Base-by-base conservation (phyloP, 2,329 filamentous ascomycete genomes). In the Diplodia intermedia region DNA sequence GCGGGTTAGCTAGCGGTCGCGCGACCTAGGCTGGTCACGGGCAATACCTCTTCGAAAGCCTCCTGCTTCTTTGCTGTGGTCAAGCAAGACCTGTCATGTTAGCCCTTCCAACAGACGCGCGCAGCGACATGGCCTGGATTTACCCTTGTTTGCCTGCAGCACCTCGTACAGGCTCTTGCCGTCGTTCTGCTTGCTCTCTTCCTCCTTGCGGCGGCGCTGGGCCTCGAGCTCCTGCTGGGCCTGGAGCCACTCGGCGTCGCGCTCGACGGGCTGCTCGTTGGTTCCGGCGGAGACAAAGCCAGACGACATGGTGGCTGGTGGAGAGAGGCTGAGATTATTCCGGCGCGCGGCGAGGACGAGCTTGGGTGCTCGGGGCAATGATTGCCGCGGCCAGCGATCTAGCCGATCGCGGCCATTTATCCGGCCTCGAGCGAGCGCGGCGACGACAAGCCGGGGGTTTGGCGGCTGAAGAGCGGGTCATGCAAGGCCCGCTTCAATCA, bases 111-210 rank as follows among this genome's bases (percentile, higher is more conserved):
- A 26, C 31, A 47, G 26, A 56, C 49, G 23, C 8, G 50, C n/a
- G 18, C 11, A 36, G 31, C 29, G 36, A 40, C 38, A 14, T 20
- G 29, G 60, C 12, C 23, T 23, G 23, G 43, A 70, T 69, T 71
- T 73, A 90, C 89, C 90, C 87, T 94, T 94, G 79, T 95, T 95
- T 53, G 90, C 91, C 79, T 94, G 90, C 63, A 95, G 79, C 2
- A 91, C 85, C 53, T 94, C 92, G 76, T 86, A 95, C 33, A 95
- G 82, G 63, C 85, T 89, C 79, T 86, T 89, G 72, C 90, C 86
- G 40, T 81, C 82, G 20, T 82, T 79, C 66, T 81, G 76, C 67
- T 81, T 78, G 68, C 83, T 81, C 69, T 84, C 79, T 67, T 86
- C 85, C 36, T 86, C 84, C 69, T 87, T 85, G 68, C 81, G 81